phyloP scores from a whole-genome alignment of 495 filamentous ascomycete species.

The Neurospora sp. region DNA sequence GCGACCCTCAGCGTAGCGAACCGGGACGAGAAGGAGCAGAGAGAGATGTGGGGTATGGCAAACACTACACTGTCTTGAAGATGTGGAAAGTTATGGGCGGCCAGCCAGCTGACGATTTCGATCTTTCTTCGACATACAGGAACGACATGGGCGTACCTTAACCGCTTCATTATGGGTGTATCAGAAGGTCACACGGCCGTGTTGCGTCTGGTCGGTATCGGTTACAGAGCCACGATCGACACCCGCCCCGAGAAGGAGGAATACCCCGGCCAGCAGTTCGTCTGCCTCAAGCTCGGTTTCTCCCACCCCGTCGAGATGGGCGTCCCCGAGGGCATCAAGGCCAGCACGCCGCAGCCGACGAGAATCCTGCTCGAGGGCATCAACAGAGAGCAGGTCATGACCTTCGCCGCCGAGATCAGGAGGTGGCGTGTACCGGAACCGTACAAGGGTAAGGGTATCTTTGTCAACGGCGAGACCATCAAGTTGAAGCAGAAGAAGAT shows the following conservation, averaged over 20 bases:
- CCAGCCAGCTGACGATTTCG: background rate
- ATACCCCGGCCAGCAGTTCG: conserved; percentile 75
- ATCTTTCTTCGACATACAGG: conserved; percentile 37
- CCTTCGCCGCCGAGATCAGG: conserved; percentile 81
- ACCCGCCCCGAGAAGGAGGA: conserved; percentile 57
- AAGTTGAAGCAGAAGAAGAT: conserved; percentile 98
- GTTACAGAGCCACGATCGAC: conserved; percentile 85
- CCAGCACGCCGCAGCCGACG: conserved; percentile 86
- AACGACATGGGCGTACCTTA: conserved; percentile 78
- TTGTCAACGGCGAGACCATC: conserved; percentile 94
- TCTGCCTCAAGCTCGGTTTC: conserved; percentile 89
- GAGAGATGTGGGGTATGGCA: conserved; percentile 92
- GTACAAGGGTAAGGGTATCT: conserved; percentile 99
- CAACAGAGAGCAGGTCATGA: conserved; percentile 74
- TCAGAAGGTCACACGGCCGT: conserved; percentile 94
- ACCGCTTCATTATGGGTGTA: conserved; percentile 82
- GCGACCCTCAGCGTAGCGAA: conserved; percentile 59
- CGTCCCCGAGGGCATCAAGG: conserved; percentile 73
- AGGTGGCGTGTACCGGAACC: conserved; percentile 88
- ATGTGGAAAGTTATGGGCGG: background rate
- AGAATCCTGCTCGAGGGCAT: conserved; percentile 81
- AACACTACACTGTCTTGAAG: background rate
- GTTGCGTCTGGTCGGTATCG: conserved; percentile 88
- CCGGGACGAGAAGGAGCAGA: conserved; percentile 54
- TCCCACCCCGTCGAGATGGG: conserved; percentile 87